These are phyloP conservation scores for Lasiodiplodia theobromae DNA, from an alignment of 2,329 filamentous ascomycete species.

Conservation along the genomic window DNA sequence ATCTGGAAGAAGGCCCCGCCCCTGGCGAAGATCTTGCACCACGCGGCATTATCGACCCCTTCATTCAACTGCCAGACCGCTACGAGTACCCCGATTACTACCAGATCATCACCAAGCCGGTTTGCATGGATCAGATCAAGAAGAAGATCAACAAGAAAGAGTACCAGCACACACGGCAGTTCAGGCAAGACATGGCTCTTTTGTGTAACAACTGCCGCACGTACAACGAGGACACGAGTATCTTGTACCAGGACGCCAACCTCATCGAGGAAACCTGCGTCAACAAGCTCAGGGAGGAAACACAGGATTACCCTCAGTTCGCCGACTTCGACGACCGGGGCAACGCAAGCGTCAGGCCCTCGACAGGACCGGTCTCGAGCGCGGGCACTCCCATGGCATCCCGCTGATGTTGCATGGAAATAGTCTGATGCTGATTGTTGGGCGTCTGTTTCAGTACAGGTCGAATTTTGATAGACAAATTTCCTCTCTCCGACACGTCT, in stretches of 20 bases:
- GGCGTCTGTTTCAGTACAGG: slow-evolving; percentile 5
- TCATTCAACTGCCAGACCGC: slow-evolving; percentile 89
- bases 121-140: slow-evolving; percentile 95
- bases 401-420: slow-evolving; percentile 8
- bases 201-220: slow-evolving; percentile 91
- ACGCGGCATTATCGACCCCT: slow-evolving; percentile 89
- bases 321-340: slow-evolving; percentile 62
- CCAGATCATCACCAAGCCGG: slow-evolving; percentile 86
- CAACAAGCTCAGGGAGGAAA: slow-evolving; percentile 61
- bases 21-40: slow-evolving; percentile 61
- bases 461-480: slow-evolving; percentile 19
- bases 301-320: slow-evolving; percentile 62
- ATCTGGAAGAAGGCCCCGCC: slow-evolving; percentile 70
- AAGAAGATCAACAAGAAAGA: slow-evolving; percentile 96
- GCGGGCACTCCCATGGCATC: slow-evolving; percentile 65
- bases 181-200: slow-evolving; percentile 81
- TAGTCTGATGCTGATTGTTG: not conserved
- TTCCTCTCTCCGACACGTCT: slow-evolving; percentile 11
- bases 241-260: slow-evolving; percentile 91
- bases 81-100: slow-evolving; percentile 95
- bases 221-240: slow-evolving; percentile 95
- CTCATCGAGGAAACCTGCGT: slow-evolving; percentile 74
- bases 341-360: slow-evolving; percentile 59
- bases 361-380: slow-evolving; percentile 59
- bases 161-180: slow-evolving; percentile 80